Conservation (phyloP, 352 stramenopile genomes). For the Phytophthora sp. region DNA sequence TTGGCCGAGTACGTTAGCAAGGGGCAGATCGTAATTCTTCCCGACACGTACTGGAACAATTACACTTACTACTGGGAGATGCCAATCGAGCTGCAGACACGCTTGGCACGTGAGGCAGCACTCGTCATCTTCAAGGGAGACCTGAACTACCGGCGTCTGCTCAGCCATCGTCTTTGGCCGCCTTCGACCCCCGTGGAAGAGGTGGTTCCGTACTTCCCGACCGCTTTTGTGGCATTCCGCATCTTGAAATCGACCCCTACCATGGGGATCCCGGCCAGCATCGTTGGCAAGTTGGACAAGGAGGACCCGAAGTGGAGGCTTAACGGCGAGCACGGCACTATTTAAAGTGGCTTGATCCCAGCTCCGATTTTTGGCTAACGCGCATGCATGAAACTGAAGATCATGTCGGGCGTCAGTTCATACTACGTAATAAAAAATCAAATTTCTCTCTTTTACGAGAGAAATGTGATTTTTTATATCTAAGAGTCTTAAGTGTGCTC, state of each 20-base stretch:
- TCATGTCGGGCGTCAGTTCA: too few relatives aligned
- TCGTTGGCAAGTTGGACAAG: constrained; percentile 41
- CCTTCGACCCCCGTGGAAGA: constrained; percentile 82
- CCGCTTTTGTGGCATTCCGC: constrained; percentile 62
- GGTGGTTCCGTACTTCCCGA: constrained; percentile 78
- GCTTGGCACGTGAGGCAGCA: constrained; percentile 41
- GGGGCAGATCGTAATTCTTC: constrained; percentile 20
- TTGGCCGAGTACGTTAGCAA: constrained; percentile 39
- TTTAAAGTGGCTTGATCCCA: constrained; percentile 52
- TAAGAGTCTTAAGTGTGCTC: too few relatives aligned
- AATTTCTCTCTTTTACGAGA: too few relatives aligned
- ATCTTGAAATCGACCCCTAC: constrained; percentile 75
- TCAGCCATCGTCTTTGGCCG: constrained; percentile 93
- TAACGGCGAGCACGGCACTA: constrained; percentile 71
- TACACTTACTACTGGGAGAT: constrained; percentile 78
- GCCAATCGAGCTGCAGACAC: constrained; percentile 33
- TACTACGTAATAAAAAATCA: too few relatives aligned
- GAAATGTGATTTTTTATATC: too few relatives aligned
- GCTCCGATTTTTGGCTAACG: too few relatives aligned
- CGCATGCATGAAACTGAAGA: too few relatives aligned
- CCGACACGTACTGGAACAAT: constrained; percentile 64
- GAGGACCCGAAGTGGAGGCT: constrained; percentile 62
- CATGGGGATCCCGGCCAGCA: constrained; percentile 46
- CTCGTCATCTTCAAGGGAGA: constrained; percentile 98
- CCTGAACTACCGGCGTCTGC: constrained; percentile 95